Base-by-base conservation (phyloP, 306 rosid species). In the Senna tora region DNA sequence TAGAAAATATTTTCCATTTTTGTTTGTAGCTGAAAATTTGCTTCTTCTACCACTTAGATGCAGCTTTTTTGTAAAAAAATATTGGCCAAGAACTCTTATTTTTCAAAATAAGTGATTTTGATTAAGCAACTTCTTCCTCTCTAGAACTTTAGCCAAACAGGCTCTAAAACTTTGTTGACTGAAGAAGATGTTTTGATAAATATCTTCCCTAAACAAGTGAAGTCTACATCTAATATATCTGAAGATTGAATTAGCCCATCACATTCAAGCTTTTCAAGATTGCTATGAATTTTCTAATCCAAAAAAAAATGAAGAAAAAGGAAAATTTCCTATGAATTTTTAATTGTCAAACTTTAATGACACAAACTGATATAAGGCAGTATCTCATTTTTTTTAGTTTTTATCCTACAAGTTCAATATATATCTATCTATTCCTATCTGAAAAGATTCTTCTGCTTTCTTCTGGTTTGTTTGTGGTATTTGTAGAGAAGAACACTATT, bases 401-500 rank as follows among this genome's bases (percentile, higher is more conserved):
- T n/a, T n/a, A n/a, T n/a, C 59, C 28, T 69, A n/a, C 50, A 42
- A 77, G 43, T 32, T 30, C 12, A 41, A 41, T 22, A 20, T 17
- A 51, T 42, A 74, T 77, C 19, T 70, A 30, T 67, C 52, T 74
- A 43, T 33, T 66, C 33, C 30, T 12, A 19, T 60, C 21, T 42
- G 36, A 42, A 20, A 58, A 17, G 49, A 50, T 69, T 39, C 61
- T 69, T 70, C 60, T 41, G 12, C 51, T 51, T 39, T 50, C 59
- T 39, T 50, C 59, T 77, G 30, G 58, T 77, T 62, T 17, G 52
- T 47, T 47, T 47, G 65, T 54, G 16, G 43, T 53, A 38, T 59
- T 43, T 45, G 42, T 33, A 20, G 47, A 41, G 38, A 41, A 53
- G 15, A 53, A 41, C n/a, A 16, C 36, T 15, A 8, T 42, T 32